Conservation (phyloP, 345 rosid species). For the Populus davidiana region DNA sequence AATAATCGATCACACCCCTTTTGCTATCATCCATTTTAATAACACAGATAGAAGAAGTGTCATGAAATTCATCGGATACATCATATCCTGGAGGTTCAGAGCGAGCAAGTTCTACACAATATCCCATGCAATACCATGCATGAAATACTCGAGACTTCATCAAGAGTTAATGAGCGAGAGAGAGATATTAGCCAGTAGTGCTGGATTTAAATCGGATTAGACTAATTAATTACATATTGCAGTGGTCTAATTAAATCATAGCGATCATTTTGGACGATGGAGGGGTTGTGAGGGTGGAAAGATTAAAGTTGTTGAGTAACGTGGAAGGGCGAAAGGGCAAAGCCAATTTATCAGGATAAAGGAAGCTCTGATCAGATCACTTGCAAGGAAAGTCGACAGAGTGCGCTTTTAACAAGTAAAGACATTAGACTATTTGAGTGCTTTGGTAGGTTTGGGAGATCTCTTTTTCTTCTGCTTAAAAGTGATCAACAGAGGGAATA, state of each 20-base stretch:
- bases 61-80: not conserved
- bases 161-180: not conserved
- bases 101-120: not conserved
- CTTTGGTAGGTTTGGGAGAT: not conserved
- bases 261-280: not conserved
- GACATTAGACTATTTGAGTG: not conserved
- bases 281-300: not conserved
- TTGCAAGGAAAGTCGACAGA: slow-evolving; percentile 30
- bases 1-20: too few relatives aligned
- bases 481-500: not conserved
- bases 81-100: not conserved
- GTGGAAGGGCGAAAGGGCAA: slow-evolving; percentile 24
- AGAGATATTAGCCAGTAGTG: not conserved
- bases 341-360: slow-evolving; percentile 12
- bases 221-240: not conserved
- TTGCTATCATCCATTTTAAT: too few relatives aligned
- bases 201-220: not conserved
- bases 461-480: not conserved
- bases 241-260: too few relatives aligned
- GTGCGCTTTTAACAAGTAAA: not conserved
- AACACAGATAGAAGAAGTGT: not conserved
- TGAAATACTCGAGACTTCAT: not conserved
- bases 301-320: slow-evolving; percentile 34
- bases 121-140: too few relatives aligned
- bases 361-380: slow-evolving; percentile 10